These are phyloP conservation scores for Albifimbria verrucaria DNA, from an alignment of 2,329 filamentous ascomycete genomes.

Conservation along the genomic window DNA sequence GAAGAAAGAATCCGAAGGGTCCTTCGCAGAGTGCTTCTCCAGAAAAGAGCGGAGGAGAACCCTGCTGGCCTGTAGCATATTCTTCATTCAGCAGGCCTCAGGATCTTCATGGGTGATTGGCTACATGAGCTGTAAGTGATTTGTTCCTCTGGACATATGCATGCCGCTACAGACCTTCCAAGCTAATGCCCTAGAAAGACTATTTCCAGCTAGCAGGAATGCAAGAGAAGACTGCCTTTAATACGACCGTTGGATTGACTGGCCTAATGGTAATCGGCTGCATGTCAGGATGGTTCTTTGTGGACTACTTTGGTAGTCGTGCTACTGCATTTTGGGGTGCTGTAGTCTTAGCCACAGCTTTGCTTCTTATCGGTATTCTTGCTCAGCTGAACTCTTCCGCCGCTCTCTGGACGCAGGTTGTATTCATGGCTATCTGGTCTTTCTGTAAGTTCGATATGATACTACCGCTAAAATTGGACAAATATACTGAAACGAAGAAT, in stretches of 20 bases:
- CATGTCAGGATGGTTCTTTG: constrained; percentile 9
- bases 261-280: constrained; percentile 7
- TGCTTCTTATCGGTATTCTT: constrained; percentile 6
- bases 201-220: constrained; percentile 6
- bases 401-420: background rate
- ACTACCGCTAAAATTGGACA: background rate
- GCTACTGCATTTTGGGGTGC: constrained; percentile 4
- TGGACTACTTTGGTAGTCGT: constrained; percentile 6
- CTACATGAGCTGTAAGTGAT: constrained; percentile 8
- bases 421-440: constrained; percentile 6
- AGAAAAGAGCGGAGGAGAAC: constrained; percentile 3
- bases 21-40: constrained; percentile 4
- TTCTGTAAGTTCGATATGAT: background rate
- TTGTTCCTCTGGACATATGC: background rate
- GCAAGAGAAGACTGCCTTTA: background rate
- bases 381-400: background rate
- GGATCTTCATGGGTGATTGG: constrained; percentile 7
- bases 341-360: background rate
- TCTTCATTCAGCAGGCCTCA: constrained; percentile 4
- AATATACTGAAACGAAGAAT: background rate
- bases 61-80: constrained; percentile 1
- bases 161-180: background rate
- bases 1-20: constrained; percentile 1
- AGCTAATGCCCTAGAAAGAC: background rate
- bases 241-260: constrained; percentile 4